These are phyloP conservation scores for Quercus bicolor DNA, from an alignment of 306 rosid species.

Conservation along the genomic window DNA sequence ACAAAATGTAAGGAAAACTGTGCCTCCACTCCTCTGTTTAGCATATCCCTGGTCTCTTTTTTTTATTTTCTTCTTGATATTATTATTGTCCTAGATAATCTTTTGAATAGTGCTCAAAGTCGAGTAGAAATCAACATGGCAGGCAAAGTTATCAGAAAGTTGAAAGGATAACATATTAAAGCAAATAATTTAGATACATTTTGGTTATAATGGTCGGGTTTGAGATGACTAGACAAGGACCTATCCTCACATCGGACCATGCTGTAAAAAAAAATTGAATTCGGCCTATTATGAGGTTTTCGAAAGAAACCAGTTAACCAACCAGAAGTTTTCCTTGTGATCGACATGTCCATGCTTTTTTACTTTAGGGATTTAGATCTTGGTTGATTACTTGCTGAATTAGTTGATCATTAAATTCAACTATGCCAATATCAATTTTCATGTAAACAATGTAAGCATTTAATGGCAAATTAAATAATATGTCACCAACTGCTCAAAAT, in stretches of 20 bases:
- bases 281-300: not conserved
- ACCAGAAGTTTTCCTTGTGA: not conserved
- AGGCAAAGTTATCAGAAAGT: not conserved
- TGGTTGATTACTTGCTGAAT: no score
- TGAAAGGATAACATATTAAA: not conserved
- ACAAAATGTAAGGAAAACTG: no score
- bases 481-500: no score
- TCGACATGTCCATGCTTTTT: not conserved
- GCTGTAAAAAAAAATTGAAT: not conserved
- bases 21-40: no score
- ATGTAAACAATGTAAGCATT: no score
- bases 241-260: conserved; percentile 5
- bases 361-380: no score
- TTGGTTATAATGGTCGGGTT: not conserved
- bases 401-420: no score
- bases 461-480: no score
- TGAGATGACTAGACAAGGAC: conserved; percentile 17
- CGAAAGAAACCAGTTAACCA: not conserved
- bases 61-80: not conserved
- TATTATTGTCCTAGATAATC: not conserved
- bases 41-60: no score
- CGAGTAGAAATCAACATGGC: conserved; percentile 3
- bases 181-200: not conserved
- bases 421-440: no score
- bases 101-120: not conserved